A percentile compares a stretch with the other conserved stretches of the same genome.
Conservation (phyloP, 805 yeast genomes). For the Cyberlindnera sargentensis region DNA sequence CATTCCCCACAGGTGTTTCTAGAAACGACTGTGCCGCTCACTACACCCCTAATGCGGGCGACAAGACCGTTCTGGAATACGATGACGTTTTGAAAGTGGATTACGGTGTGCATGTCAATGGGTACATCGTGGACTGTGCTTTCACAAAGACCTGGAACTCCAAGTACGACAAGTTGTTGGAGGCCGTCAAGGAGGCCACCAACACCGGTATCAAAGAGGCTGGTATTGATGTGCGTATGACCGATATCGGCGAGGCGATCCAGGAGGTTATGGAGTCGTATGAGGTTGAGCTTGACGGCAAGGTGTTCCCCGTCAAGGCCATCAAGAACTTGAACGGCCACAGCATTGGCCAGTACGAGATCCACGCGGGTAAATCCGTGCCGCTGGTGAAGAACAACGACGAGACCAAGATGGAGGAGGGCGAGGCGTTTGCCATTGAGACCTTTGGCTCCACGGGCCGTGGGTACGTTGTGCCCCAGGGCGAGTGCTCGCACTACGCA, state of each 20-base stretch:
- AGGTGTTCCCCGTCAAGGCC: conserved; percentile 75
- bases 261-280: conserved; percentile 97
- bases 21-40: conserved; percentile 95
- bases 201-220: conserved; percentile 88
- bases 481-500: conserved; percentile 95
- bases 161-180: conserved; percentile 69
- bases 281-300: conserved; percentile 87
- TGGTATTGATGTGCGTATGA: conserved; percentile 91
- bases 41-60: conserved; percentile 95
- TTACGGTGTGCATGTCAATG: conserved; percentile 94
- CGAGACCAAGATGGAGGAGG: conserved; percentile 97
- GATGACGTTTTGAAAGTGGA: conserved; percentile 97
- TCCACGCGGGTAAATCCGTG: conserved; percentile 94
- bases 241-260: conserved; percentile 92
- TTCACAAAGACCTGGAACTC: conserved; percentile 86
- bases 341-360: conserved; percentile 73
- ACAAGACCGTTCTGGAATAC: conserved; percentile 67
- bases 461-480: conserved; percentile 79
- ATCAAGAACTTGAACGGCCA: conserved; percentile 94
- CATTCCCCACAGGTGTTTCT: conserved; percentile 97
- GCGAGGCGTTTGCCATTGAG: conserved; percentile 96
- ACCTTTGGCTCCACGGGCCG: conserved; percentile 97
- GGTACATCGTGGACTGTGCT: conserved; percentile 90
- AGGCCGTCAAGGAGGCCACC: conserved; percentile 90
- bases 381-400: conserved; percentile 95